Evolutionary conservation across 306 rosid genomes (phyloP).

Genomic region (Senna siamea): DNA sequence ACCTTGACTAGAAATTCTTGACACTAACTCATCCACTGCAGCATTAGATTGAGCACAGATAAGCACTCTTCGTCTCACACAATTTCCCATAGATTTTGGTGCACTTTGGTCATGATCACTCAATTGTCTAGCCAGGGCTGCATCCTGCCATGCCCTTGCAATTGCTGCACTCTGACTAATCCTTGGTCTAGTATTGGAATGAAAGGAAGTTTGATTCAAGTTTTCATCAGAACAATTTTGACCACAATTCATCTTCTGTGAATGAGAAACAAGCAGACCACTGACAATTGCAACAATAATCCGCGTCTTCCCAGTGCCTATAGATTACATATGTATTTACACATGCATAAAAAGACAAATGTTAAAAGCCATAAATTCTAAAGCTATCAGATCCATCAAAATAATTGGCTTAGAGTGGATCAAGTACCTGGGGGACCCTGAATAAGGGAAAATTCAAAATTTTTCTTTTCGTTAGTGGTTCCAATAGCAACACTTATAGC

Average conservation of each 20-base stretch:
- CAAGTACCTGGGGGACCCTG: slow-evolving; percentile 98
- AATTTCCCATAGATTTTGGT: slow-evolving; percentile 53
- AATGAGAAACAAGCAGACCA: slow-evolving; percentile 72
- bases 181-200: slow-evolving; percentile 48
- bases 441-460: slow-evolving; percentile 76
- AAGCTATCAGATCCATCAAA: slow-evolving; percentile 34
- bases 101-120: slow-evolving; percentile 58
- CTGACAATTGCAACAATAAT: slow-evolving; percentile 96
- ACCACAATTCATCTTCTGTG: slow-evolving; percentile 44
- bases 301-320: slow-evolving; percentile 96
- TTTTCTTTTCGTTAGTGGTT: slow-evolving; percentile 51
- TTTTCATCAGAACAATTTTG: slow-evolving; percentile 43
- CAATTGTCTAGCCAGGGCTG: slow-evolving; percentile 87
- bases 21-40: slow-evolving; percentile 95
- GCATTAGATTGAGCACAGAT: slow-evolving; percentile 99
- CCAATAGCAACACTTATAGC: slow-evolving; percentile 76
- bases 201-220: slow-evolving; percentile 47
- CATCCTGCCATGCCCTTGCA: slow-evolving; percentile 99
- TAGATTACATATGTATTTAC: slow-evolving; percentile 26
- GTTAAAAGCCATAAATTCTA: slow-evolving; percentile 25
- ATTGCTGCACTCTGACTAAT: slow-evolving; percentile 67
- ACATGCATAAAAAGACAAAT: slow-evolving; percentile 35
- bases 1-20: slow-evolving; percentile 83
- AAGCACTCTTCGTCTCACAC: slow-evolving; percentile 74
- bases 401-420: slow-evolving; percentile 23